Evolutionary conservation across 179 eudicot species (phyloP).

Genomic region (Drosera spatulata): DNA sequence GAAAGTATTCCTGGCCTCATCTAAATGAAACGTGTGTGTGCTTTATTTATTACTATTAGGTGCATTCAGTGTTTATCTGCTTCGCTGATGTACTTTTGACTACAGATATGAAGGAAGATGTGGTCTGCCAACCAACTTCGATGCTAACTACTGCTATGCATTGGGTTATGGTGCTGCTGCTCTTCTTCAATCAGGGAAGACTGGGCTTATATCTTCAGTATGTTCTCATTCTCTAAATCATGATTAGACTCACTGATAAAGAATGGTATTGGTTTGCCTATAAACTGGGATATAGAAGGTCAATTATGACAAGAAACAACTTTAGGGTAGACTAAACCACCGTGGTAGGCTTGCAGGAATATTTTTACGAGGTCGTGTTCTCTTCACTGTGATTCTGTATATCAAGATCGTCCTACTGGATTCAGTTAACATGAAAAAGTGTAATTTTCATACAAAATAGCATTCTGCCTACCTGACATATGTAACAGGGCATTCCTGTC

Average conservation of each 20-base stretch:
- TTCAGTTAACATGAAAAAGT: too few species aligned
- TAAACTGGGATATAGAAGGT: too few species aligned
- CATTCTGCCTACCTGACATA: too few species aligned
- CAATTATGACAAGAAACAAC: too few species aligned
- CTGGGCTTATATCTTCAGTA: conserved; percentile 94
- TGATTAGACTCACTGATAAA: neutral
- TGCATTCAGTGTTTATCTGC: neutral
- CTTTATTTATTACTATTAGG: neutral
- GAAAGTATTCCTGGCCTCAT: neutral
- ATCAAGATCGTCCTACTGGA: too few species aligned
- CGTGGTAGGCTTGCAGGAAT: too few species aligned
- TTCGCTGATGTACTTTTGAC: neutral
- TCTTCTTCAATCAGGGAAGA: conserved; percentile 82
- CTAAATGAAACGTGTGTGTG: neutral
- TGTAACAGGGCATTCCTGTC: too few species aligned
- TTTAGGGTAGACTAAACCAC: too few species aligned
- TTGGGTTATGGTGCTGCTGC: conserved; percentile 97
- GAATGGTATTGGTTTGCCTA: too few species aligned
- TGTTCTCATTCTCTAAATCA: conserved; percentile 12
- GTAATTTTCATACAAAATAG: too few species aligned
- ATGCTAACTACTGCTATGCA: conserved; percentile 90
- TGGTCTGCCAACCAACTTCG: conserved; percentile 96
- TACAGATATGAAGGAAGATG: conserved; percentile 93
- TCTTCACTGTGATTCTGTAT: too few species aligned
- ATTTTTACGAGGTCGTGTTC: too few species aligned